Conservation (phyloP, 2,329 filamentous ascomycete species). For the Trichoderma aggressivum region DNA sequence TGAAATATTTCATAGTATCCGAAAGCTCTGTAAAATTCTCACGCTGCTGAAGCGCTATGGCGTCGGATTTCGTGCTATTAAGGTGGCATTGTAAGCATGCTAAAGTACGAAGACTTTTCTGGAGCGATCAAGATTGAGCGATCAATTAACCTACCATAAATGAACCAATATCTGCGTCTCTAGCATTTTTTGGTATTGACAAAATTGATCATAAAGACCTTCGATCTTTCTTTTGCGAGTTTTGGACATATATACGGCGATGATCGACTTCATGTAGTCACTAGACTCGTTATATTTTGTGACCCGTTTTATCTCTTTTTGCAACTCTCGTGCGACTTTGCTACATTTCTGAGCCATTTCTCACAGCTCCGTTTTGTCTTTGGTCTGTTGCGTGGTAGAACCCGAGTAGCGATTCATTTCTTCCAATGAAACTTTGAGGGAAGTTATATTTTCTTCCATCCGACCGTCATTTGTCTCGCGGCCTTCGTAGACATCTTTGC, state of each 20-base stretch:
- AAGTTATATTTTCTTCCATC: neutral
- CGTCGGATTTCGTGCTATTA: neutral
- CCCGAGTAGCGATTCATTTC: neutral
- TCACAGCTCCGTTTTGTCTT: neutral
- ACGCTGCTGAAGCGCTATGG: neutral
- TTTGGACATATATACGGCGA: neutral
- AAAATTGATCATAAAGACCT: neutral
- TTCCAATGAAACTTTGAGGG: neutral
- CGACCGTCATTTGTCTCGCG: neutral
- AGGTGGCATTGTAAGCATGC: neutral
- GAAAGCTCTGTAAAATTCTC: neutral
- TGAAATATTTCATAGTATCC: neutral
- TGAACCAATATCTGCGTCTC: neutral
- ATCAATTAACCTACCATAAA: too few species aligned
- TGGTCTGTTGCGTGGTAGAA: neutral
- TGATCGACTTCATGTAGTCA: neutral
- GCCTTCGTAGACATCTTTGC: neutral
- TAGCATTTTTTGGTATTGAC: neutral
- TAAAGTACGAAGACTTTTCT: too few species aligned
- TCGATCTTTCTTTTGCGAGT: neutral
- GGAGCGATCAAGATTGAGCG: neutral
- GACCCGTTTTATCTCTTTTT: neutral
- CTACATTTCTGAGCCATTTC: neutral
- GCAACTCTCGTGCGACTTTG: neutral
- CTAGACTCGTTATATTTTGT: neutral